Evolutionary conservation across 2,329 filamentous ascomycete species (phyloP).

Genomic region (Alternaria consortialis): DNA sequence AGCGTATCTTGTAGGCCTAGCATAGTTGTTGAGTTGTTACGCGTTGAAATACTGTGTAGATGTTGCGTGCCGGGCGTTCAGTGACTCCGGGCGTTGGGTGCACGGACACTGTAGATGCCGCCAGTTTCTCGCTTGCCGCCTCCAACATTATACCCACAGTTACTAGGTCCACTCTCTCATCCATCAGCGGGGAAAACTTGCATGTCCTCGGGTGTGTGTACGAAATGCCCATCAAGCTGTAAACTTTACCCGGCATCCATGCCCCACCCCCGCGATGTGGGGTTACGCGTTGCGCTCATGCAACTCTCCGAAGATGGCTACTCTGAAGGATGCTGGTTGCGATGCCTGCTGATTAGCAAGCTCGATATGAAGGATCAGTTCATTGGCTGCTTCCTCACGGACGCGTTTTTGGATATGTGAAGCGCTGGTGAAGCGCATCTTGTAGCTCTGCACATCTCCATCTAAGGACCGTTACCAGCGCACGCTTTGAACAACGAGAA

Average conservation of each 20-base stretch:
- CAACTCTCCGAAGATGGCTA: background rate
- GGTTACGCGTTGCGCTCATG: slow-evolving; percentile 19
- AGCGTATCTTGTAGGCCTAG: too few species aligned
- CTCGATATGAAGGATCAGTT: background rate
- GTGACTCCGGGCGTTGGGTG: too few species aligned
- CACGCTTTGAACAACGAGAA: background rate
- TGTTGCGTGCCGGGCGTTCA: too few species aligned
- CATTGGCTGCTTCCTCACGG: background rate
- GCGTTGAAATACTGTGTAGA: too few species aligned
- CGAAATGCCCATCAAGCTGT: background rate
- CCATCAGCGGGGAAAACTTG: background rate
- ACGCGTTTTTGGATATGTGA: background rate
- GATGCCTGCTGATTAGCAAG: background rate
- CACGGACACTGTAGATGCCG: too few species aligned
- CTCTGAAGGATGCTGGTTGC: background rate
- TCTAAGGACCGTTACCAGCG: background rate
- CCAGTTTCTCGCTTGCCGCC: background rate
- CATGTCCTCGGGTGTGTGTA: background rate
- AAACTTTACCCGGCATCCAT: slow-evolving; percentile 33
- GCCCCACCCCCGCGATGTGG: slow-evolving; percentile 45
- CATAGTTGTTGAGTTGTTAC: too few species aligned
- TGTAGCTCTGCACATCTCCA: background rate
- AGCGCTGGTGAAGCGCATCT: background rate
- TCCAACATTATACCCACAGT: background rate
- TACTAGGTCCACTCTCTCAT: background rate